Evolutionary conservation across 2,329 filamentous ascomycete species (phyloP).

Genomic region (Didymella lethalis): DNA sequence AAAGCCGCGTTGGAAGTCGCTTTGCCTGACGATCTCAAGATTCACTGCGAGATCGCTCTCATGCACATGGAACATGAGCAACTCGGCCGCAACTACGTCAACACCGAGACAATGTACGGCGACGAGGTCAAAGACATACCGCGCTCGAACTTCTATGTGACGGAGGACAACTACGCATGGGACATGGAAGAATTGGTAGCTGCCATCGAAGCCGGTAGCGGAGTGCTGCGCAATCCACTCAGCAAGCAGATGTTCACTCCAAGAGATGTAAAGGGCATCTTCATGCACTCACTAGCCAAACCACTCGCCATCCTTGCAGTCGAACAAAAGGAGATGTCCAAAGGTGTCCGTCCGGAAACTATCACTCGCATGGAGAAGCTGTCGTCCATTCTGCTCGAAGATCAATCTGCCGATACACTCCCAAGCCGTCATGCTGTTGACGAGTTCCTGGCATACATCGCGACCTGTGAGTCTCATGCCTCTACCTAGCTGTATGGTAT

Average conservation of each 20-base stretch:
- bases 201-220: constrained; percentile 43
- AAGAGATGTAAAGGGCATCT: constrained; percentile 43
- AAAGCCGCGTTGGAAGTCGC: constrained; percentile 32
- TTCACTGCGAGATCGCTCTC: constrained; percentile 41
- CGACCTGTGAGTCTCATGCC: constrained; percentile 36
- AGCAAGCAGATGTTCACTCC: constrained; percentile 48
- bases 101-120: constrained; percentile 48
- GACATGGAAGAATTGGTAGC: constrained; percentile 48
- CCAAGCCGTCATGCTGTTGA: constrained; percentile 44
- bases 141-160: constrained; percentile 47
- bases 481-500: background rate
- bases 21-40: constrained; percentile 37
- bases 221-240: constrained; percentile 46
- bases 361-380: constrained; percentile 44
- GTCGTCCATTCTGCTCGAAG: constrained; percentile 36
- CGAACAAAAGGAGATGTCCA: constrained; percentile 44
- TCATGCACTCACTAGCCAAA: constrained; percentile 38
- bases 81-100: constrained; percentile 45
- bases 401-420: constrained; percentile 38
- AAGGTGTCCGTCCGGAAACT: constrained; percentile 43
- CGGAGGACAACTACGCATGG: constrained; percentile 54
- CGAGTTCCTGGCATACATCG: constrained; percentile 45
- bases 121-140: constrained; percentile 45
- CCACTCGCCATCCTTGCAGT: constrained; percentile 40
- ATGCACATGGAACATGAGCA: constrained; percentile 50